Percentiles rank a stretch among this genome's conserved stretches.
These are phyloP conservation scores for Dimocarpus longan DNA, from an alignment of 345 rosid genomes.

Conservation along the genomic window DNA sequence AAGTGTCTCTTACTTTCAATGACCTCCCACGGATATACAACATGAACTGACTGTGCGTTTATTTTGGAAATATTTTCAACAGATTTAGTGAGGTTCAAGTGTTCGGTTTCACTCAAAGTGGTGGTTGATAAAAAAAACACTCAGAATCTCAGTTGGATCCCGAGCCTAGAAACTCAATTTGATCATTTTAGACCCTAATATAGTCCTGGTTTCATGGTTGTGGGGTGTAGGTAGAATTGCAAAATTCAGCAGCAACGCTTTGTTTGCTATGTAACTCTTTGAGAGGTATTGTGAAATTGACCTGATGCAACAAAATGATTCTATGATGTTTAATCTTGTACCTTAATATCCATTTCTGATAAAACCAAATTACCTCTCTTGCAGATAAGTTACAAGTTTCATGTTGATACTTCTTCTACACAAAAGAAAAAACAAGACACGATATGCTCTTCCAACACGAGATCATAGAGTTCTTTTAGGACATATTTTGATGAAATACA, in stretches of 20 bases:
- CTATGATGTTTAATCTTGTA: not conserved
- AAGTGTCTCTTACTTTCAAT: too few relatives aligned
- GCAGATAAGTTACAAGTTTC: not conserved
- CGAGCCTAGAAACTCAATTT: not conserved
- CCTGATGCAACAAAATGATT: not conserved
- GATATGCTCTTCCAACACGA: too few relatives aligned
- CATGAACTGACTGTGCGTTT: too few relatives aligned
- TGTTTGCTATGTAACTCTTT: not conserved
- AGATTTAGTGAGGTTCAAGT: too few relatives aligned
- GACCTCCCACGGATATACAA: too few relatives aligned
- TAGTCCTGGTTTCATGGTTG: not conserved
- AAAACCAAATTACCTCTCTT: constrained; percentile 2
- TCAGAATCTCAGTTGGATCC: too few relatives aligned
- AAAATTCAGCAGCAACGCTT: not conserved
- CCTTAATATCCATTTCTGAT: constrained; percentile 1
- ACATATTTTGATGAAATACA: too few relatives aligned
- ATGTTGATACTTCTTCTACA: not conserved
- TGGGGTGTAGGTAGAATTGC: constrained; percentile 5
- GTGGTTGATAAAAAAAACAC: too few relatives aligned
- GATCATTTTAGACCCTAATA: not conserved
- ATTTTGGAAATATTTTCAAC: too few relatives aligned
- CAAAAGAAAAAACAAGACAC: not conserved
- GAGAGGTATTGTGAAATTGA: not conserved
- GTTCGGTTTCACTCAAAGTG: too few relatives aligned
- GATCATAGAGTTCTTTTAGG: too few relatives aligned